Base-by-base conservation (phyloP, 176 grass and related monocot species). In the Avena sativa region DNA sequence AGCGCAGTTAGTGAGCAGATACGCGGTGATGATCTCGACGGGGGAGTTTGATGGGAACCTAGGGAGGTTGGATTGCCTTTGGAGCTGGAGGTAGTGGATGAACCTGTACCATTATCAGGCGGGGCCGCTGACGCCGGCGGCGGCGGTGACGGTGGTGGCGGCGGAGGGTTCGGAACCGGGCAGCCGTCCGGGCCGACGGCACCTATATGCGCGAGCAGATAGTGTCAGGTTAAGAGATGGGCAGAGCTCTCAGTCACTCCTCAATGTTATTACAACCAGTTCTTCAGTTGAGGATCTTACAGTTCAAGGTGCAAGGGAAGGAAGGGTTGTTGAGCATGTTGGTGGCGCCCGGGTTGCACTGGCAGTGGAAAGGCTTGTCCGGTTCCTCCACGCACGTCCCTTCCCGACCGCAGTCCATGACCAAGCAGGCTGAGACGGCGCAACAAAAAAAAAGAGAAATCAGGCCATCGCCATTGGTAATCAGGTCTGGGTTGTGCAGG, bases 21-120 rank as follows among this genome's bases (percentile, higher is more conserved):
- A 12, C 5, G 43, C 2, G 12, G 14, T 50, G 69, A 60, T 1
- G 69, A 44, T 44, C 6, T 36, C 20, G 57, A 70, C 10, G 40
- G 79, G 10, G 44, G 67, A 43, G 36, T 23, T 47, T 1, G 15
- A 30, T 9, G 12, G 28, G 15, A 77, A 87, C 19, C 85, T 52
- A 59, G 85, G 21, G 74, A 15, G 25, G 48, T n/a, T 62, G 68
- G 44, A 81, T 81, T 90, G 60, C 83, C 83, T 89, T 59, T 50
- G 23, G 23, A 20, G 70, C 77, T 36, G 34, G 83, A 58, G 23
- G 69, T 17, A n/a, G 81, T 10, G 8, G 78, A 72, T 36, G 85
- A 14, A 6, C 32, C 2, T 48, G 75, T n/a, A 14, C 30, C 68
- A n/a, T 38, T 52, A 56, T 62, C 80, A 30, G 86, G 17, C 5